Evolutionary conservation across 176 grass and related monocot species (phyloP), one percentile per base, ranked within the genome.

Genomic region (Elymus sibiricus): DNA sequence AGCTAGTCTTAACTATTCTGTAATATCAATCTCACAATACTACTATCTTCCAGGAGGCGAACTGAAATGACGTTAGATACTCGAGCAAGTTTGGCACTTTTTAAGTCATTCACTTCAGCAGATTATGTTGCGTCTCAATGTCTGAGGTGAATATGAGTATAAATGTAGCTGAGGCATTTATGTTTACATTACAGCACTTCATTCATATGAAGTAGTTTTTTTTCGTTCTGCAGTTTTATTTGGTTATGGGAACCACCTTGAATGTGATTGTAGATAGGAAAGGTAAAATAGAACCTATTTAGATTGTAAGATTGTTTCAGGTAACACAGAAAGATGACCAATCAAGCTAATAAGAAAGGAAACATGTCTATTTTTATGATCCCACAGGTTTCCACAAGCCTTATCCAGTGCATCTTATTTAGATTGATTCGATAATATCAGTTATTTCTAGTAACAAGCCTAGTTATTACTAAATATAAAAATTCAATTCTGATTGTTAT

Each of bases 41-140:
- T 77, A 38, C 40, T 86, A 28, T 66, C 0, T 82, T 88, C 7
- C 86, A 98, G 95, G 78, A 92, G 78, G 53, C 77, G 80, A 79
- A 91, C 92, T 67, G 82, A 92, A 60, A 89, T 99, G 62, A 92
- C 94, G 2, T 73, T 91, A 44, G 97, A 99, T 88, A 94, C 97
- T 82, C 88, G 94, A 86, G 43, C 62, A 78, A 99, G 88, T 91
- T 89, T 99, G 85, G 97, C 97, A 75, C 87, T 99, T 79, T 99
- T 99, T 74, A 64, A 83, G 34, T 92, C 97, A 25, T 96, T 99
- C 79, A 91, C 92, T 75, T 87, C 94, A 79, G 76, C 94, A 68
- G 92, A 99, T 63, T 99, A 99, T 88, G 90, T 99, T 86, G 91
- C 90, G 79, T 80, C 93, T 86, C 97, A 98, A 89, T 86, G 88